These are phyloP conservation scores for Coemansia sp. DNA, from an alignment of 192 early-diverging fungal genomes.

Conservation along the genomic window DNA sequence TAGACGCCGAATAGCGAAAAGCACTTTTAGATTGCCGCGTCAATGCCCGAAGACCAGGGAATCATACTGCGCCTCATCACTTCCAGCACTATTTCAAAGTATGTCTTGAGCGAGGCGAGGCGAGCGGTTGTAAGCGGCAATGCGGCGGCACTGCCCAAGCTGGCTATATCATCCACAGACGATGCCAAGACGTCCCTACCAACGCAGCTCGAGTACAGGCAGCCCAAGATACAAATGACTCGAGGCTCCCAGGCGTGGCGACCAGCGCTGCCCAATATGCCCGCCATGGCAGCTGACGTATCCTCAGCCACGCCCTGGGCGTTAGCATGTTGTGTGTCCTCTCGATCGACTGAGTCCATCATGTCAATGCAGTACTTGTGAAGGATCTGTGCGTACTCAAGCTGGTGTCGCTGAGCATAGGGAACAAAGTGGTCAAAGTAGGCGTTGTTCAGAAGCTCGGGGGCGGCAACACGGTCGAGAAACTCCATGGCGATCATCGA, in stretches of 20 bases:
- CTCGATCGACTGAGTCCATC: conserved; percentile 54
- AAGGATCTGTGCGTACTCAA: conserved; percentile 61
- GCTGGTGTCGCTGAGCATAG: conserved; percentile 59
- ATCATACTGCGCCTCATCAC: conserved; percentile 66
- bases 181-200: not conserved
- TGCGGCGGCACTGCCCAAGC: not conserved
- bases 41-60: conserved; percentile 66
- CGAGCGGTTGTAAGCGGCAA: conserved; percentile 29
- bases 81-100: conserved; percentile 59
- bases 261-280: not conserved
- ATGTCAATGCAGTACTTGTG: conserved; percentile 62
- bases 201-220: conserved; percentile 35
- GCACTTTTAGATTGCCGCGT: conserved; percentile 38
- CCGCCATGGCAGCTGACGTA: not conserved
- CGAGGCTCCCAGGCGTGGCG: conserved; percentile 62
- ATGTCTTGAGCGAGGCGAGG: conserved; percentile 18
- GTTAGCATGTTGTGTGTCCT: not conserved
- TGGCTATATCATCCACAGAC: not conserved
- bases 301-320: not conserved
- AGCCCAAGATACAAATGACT: conserved; percentile 58
- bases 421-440: conserved; percentile 63
- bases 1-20: conserved; percentile 13
- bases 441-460: conserved; percentile 61
- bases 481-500: conserved; percentile 58
- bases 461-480: conserved; percentile 64